phyloP scores from a whole-genome alignment of 306 rosid genomes.

The Malus sieversii region DNA sequence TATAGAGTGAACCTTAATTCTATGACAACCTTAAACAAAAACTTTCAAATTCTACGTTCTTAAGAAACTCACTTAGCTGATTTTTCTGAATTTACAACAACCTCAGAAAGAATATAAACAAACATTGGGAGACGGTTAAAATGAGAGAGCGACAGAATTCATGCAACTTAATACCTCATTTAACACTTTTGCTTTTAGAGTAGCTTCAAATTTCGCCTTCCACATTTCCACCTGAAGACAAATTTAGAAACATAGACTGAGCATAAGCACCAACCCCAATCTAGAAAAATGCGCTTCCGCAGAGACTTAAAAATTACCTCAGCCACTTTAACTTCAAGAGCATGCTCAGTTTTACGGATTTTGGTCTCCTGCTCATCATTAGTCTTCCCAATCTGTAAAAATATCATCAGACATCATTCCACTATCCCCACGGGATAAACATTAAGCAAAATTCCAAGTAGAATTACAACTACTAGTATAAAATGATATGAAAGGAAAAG shows the following conservation, averaged over 20 bases:
- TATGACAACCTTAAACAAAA: too few relatives aligned
- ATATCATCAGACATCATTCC: conserved; percentile 14
- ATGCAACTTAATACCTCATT: conserved; percentile 46
- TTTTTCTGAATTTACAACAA: too few relatives aligned
- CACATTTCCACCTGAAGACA: conserved; percentile 70
- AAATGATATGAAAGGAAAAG: not conserved
- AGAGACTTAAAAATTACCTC: conserved; percentile 52
- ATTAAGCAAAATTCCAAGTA: not conserved
- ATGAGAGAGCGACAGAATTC: not conserved
- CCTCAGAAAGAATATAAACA: too few relatives aligned
- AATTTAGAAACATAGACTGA: not conserved
- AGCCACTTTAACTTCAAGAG: conserved; percentile 58
- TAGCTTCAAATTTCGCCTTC: conserved; percentile 75
- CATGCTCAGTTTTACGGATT: conserved; percentile 68
- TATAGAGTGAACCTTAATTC: too few relatives aligned
- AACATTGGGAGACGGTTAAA: too few relatives aligned
- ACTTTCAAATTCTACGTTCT: too few relatives aligned
- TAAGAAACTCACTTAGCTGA: too few relatives aligned
- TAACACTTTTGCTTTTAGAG: conserved; percentile 51
- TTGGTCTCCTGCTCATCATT: conserved; percentile 59
- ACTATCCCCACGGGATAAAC: not conserved
- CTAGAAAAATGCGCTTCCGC: conserved; percentile 14
- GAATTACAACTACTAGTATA: not conserved
- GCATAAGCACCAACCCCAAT: conserved; percentile 18
- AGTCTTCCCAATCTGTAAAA: conserved; percentile 57